Evolutionary conservation across 2,329 filamentous ascomycete genomes (phyloP), one percentile per base, ranked within the genome.

Genomic region (Phoma sp.): DNA sequence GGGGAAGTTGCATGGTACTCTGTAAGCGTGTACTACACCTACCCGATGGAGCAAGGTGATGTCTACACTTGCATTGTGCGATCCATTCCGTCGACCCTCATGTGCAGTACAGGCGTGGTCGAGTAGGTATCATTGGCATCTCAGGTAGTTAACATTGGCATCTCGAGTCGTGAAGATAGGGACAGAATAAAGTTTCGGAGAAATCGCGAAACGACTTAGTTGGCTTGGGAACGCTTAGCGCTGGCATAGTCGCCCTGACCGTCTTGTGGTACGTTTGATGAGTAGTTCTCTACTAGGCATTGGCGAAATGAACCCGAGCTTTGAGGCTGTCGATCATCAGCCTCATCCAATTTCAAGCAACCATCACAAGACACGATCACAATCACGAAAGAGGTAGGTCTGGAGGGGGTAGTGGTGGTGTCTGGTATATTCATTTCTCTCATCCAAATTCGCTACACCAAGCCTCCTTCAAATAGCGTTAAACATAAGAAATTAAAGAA

Each of bases 401-500:
- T 5, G 9, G 23, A 25, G 5, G 23, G 23, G 5, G 23, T 25
- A 25, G 23, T 25, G 9, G 23, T 25, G 5, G 23, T 25, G 23
- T 25, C 5, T 9, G 9, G 5, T 25, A 17, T 4, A 10, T 54
- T 34, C 51, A 48, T 42, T 40, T 25, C 28, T 34, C 18, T 28
- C 3, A n/a, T 40, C 28, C 45, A 39, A 29, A 40, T 49, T 49
- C 51, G 51, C 45, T 54, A 49, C 51, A 49, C 45, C 51, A 54
- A 54, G 23, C 51, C 51, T 5, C 45, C 51, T 21, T 23, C 38
- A 36, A 28, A 29, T 39, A 48, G 32, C 38, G 17, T 43, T 54
- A 46, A 18, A 54, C 40, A 54, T 36, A 46, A 54, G 51, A 54
- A 54, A 49, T 54, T 49, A 54, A 53, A 49, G 11, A 45, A 34